Evolutionary conservation across 2,329 filamentous ascomycete genomes (phyloP), one percentile per base, ranked within the genome.

Genomic region (Nemania bipapillata): DNA sequence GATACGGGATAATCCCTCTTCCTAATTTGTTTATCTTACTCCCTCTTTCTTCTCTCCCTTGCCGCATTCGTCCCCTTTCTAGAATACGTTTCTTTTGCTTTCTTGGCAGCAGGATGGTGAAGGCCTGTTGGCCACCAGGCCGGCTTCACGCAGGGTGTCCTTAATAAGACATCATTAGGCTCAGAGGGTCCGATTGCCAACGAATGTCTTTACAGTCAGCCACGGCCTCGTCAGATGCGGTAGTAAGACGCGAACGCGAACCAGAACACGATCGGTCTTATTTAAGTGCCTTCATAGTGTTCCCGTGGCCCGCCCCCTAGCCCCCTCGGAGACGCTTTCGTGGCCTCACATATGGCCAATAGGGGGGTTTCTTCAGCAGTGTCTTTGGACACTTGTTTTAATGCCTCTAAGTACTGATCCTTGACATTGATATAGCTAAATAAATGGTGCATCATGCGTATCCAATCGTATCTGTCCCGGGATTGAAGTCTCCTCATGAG

Each of bases 341-440:
- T 66, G 56, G 37, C 49, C 63, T 60, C 52, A 60, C 56, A 50
- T 52, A 58, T 63, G 45, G 56, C 52, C 17, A 52, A 52, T 58
- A n/a, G 22, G 35, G 32, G 42, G 26, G 22, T 32, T 64, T 61
- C 24, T 61, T 49, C 47, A 62, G 35, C 49, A 30, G 30, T 24
- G 50, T 42, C 20, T 22, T n/a, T 24, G n/a, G 4, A 30, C 45
- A 32, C 60, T 61, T 50, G 35, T 50, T 40, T 63, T 42, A 40
- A 52, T 26, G 32, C 49, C 40, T 22, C 45, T 56, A 56, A 54
- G 30, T 45, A 53, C 35, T 20, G 47, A 30, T 37, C 30, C 30
- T n/a, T 45, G 30, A 28, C 52, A 28, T 49, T 40, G 22, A 62
- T 37, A 56, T 26, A 63, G 61, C 32, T 52, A 24, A 55, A 62